Conservation (phyloP, 2,329 filamentous ascomycete species). For the Ophiostoma quercus region DNA sequence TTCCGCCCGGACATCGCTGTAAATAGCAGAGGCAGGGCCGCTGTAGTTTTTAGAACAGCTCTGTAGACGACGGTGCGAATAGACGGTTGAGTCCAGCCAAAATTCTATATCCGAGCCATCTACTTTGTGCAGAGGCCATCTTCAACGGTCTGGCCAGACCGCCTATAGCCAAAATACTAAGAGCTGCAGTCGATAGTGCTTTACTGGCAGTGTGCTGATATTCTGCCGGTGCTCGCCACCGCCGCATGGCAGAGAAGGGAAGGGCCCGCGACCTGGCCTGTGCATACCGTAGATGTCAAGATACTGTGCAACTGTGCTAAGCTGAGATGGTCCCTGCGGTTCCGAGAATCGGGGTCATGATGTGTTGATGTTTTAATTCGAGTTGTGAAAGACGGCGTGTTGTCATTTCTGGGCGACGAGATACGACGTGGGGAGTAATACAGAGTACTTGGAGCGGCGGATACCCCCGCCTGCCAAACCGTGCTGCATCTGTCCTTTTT, state of each 20-base stretch:
- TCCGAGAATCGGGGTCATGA: background rate
- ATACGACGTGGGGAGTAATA: background rate
- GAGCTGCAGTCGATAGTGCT: constrained; percentile 1
- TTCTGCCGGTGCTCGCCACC: constrained; percentile 14
- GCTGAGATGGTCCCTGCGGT: constrained; percentile 12
- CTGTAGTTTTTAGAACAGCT: background rate
- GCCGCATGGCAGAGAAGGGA: background rate
- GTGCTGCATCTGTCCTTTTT: background rate
- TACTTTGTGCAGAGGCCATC: background rate
- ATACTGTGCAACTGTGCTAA: background rate
- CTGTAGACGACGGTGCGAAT: background rate
- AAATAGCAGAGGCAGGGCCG: background rate
- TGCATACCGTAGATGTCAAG: background rate
- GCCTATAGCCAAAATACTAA: background rate
- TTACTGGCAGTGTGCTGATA: background rate
- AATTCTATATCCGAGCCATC: background rate
- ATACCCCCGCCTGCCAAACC: constrained; percentile 9
- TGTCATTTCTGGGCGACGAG: background rate
- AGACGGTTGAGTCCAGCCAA: background rate
- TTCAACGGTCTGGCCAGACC: constrained; percentile 4
- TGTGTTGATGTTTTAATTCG: background rate
- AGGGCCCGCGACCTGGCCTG: background rate
- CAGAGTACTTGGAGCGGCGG: background rate
- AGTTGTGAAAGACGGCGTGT: background rate
- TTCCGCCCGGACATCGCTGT: constrained; percentile 4